Conservation (phyloP, 495 filamentous ascomycete genomes). For the Talaromyces adpressus region DNA sequence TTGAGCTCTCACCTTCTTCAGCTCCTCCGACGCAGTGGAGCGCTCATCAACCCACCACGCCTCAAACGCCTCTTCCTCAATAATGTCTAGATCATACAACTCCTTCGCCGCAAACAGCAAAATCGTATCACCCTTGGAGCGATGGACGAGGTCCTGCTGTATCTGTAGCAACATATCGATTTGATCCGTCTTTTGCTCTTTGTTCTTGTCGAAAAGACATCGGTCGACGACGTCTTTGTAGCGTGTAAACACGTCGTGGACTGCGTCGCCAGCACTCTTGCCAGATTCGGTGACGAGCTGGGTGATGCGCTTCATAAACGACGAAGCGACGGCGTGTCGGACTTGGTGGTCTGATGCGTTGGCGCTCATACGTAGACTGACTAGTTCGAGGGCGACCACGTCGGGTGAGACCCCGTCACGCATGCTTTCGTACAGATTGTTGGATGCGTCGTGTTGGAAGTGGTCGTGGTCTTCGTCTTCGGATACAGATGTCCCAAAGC, state of each 20-base stretch:
- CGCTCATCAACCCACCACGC: slow-evolving; percentile 79
- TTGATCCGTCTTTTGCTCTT: slow-evolving; percentile 61
- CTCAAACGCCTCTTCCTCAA: slow-evolving; percentile 84
- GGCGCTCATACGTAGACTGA: slow-evolving; percentile 75
- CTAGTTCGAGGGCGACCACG: slow-evolving; percentile 83
- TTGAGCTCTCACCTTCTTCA: slow-evolving; percentile 63
- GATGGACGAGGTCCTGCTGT: slow-evolving; percentile 67
- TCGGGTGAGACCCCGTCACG: slow-evolving; percentile 68
- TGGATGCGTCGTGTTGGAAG: slow-evolving; percentile 84
- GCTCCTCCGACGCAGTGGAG: slow-evolving; percentile 53
- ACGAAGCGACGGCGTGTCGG: slow-evolving; percentile 74
- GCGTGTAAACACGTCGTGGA: slow-evolving; percentile 49
- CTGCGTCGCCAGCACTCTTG: slow-evolving; percentile 54
- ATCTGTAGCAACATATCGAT: slow-evolving; percentile 75
- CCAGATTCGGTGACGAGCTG: slow-evolving; percentile 58
- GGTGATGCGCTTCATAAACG: slow-evolving; percentile 74
- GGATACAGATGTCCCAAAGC: slow-evolving; percentile 48
- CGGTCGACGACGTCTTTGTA: slow-evolving; percentile 53
- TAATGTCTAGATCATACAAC: slow-evolving; percentile 73
- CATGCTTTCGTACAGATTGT: slow-evolving; percentile 76
- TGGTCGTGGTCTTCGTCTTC: slow-evolving; percentile 54
- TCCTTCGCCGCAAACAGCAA: slow-evolving; percentile 71
- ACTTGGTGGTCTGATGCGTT: slow-evolving; percentile 86
- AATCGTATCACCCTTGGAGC: slow-evolving; percentile 54
- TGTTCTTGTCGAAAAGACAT: slow-evolving; percentile 50